Evolutionary conservation across 1,284 basidiomycete genomes (phyloP), one percentile per base, ranked within the genome.

Genomic region (Ganoderma meredithae): DNA sequence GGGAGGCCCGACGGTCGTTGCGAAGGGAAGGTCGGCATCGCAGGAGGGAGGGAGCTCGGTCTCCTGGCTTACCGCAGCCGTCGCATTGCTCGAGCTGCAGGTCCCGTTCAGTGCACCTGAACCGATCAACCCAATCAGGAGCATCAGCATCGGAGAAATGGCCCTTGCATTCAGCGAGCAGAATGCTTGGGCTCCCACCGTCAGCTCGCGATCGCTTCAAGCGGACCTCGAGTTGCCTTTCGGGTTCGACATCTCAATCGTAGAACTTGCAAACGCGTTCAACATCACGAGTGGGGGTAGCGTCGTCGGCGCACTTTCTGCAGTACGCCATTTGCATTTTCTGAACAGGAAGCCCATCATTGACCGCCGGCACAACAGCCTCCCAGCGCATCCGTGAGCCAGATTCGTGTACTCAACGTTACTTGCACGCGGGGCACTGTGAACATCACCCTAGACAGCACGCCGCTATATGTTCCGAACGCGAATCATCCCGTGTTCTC

Each of bases 221-320:
- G 92, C 91, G 12, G 78, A 78, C 41, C 81, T 95, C 70, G 71
- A 72, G 64, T 79, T 94, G 63, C 93, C 92, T 39, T 95, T 95
- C 73, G 93, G 92, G 19, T 94, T 95, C 80, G 80, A 81, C 33
- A 64, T 94, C 15, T 79, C 82, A 17, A 89, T 95, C 63, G 84
- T 84, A 33, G 78, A 89, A 72, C 92, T 94, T 39, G 80, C 86
- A 76, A 94, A 94, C 76, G 81, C 83, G 66, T 90, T 91, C 77
- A 88, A 85, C 56, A 89, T 90, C 73, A 83, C 85, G 47, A 86
- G 79, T 74, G 84, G 87, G 70, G 84, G 83, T 31, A 78, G 77
- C 4, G 78, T 81, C 27, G 84, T 90, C 3, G 89, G 87, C 60
- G 86, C 82, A 31, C 83, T 88, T 67, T 84, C 83, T 55, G 92